Percentiles rank a stretch among this genome's conserved stretches.
phyloP scores from a whole-genome alignment of 2,329 filamentous ascomycete genomes.

The Colletotrichum sp. region DNA sequence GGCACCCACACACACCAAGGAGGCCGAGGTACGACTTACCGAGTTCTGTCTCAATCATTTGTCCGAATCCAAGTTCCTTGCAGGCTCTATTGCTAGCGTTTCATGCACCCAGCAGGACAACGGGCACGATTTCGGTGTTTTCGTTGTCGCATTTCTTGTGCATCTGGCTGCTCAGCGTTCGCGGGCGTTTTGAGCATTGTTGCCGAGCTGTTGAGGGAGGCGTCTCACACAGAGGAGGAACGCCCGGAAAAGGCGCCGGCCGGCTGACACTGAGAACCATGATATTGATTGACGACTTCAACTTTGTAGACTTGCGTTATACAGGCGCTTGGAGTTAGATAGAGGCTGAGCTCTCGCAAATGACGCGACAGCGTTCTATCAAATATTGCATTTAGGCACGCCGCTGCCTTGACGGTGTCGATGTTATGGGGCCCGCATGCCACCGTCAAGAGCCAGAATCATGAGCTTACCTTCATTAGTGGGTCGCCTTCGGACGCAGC shows the following conservation, averaged over 20 bases:
- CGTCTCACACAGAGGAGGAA: neutral
- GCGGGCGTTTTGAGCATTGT: too few species aligned
- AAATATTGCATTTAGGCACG: neutral
- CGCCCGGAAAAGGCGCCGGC: neutral
- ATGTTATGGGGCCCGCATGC: neutral
- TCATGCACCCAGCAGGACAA: neutral
- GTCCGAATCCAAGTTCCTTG: neutral
- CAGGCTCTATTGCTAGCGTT: neutral
- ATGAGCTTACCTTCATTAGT: neutral
- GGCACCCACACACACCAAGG: fast-evolving
- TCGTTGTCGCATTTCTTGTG: neutral
- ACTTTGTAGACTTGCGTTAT: neutral
- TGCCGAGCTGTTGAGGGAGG: neutral
- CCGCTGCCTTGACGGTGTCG: neutral
- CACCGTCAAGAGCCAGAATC: neutral
- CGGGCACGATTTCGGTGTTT: neutral
- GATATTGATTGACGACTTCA: neutral
- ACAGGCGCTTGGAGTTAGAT: neutral
- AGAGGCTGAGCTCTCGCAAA: neutral
- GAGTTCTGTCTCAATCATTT: neutral
- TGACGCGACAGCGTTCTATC: neutral
- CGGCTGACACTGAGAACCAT: neutral
- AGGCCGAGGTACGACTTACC: neutral
- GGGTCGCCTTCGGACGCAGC: neutral
- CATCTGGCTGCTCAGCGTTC: too few species aligned